phyloP scores from a whole-genome alignment of 345 rosid species.

The Conringia planisiliqua region DNA sequence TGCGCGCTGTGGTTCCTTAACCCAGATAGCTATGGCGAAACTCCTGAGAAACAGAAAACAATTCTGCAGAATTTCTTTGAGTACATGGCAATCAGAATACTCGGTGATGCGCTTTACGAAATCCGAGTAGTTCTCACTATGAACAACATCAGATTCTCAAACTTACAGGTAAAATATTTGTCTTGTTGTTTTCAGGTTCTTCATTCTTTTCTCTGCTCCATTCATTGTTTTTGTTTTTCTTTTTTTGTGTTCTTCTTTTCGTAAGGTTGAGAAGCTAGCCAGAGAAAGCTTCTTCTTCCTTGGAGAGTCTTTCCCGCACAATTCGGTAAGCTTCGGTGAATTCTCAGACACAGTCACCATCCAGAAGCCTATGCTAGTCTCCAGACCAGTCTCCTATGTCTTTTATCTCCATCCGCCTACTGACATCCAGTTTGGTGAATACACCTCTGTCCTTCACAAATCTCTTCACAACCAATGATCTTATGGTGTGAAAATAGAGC shows the following conservation, averaged over 20 bases:
- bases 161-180: conserved; percentile 52
- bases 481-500: background rate
- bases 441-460: conserved; percentile 31
- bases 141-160: conserved; percentile 77
- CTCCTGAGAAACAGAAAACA: conserved; percentile 49
- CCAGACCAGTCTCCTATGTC: conserved; percentile 68
- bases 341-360: conserved; percentile 35
- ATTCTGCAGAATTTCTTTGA: conserved; percentile 63
- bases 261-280: conserved; percentile 74
- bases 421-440: conserved; percentile 51
- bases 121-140: conserved; percentile 57
- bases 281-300: conserved; percentile 87
- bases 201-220: conserved; percentile 1
- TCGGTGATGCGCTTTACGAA: conserved; percentile 50
- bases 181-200: background rate
- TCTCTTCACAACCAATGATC: conserved; percentile 34
- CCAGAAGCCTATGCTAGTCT: conserved; percentile 51
- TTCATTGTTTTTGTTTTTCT: background rate
- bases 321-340: conserved; percentile 61
- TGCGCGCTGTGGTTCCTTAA: conserved; percentile 68
- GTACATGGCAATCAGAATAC: conserved; percentile 63
- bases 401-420: conserved; percentile 62
- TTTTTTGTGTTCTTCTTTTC: background rate
- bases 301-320: conserved; percentile 58
- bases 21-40: conserved; percentile 44